Base-by-base conservation (phyloP, 495 filamentous ascomycete genomes). In the Penicillium subrubescens region DNA sequence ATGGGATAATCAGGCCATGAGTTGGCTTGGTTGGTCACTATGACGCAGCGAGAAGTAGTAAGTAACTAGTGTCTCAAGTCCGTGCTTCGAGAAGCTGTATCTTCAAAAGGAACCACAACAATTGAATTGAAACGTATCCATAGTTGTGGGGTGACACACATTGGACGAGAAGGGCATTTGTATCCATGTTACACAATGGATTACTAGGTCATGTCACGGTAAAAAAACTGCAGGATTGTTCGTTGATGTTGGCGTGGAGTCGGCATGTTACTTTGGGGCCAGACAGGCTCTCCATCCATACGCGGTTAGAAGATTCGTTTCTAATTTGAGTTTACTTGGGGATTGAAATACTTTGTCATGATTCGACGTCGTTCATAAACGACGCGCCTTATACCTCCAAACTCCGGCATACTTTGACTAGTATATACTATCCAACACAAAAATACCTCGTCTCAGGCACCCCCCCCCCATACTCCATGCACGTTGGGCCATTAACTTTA, bases 251-350 rank as follows among this genome's bases (percentile, higher is more conserved):
- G 25, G 17, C 44, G 33, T 56, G 33, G 57, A 59, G 48, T 64
- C 33, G 43, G 33, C 33, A 54, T 46, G 48, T 59, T 19, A 41
- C 46, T 60, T 56, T 27, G 37, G 52, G 41, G 41, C 23, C 52
- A 17, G 35, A 53, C 34, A 44, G 23, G 43, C 43, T 23, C 43
- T 41, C 5, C 15, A 4, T 27, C 25, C 25, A 4, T 27, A 27
- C 25, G 3, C 37, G 15, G 12, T 17, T 17, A 23, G n/a, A 11
- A 19, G 2, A 19, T 21, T 6, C n/a, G 37, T 51, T 29, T 23
- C n/a, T 5, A 41, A 57, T 60, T 60, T 60, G 60, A 67, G 51
- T 67, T 67, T 52, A 37, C 19, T 57, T 41, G 48, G 21, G 23
- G 31, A 8, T 33, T 29, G 48, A 15, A 53, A 29, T 60, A 21